Conservation (phyloP, 768 basidiomycete genomes). For the Chalciporus piperatus region DNA sequence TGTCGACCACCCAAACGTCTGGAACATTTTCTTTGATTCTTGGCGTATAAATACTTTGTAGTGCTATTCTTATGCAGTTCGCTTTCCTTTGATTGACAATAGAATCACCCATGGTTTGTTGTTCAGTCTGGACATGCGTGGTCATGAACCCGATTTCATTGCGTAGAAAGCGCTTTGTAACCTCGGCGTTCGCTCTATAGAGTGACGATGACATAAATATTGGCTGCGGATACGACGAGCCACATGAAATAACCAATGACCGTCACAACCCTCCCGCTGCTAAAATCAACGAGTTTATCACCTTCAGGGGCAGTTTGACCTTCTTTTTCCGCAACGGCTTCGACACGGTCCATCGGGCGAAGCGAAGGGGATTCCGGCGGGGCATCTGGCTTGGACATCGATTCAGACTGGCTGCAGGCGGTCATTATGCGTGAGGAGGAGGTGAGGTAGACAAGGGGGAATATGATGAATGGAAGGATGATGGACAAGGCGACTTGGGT, state of each 20-base stretch:
- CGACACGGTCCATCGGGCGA: neutral
- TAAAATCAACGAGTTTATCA: conserved; percentile 52
- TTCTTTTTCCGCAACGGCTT: conserved; percentile 1
- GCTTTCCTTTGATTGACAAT: conserved; percentile 6
- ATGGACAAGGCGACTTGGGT: conserved; percentile 84
- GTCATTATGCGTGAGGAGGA: conserved; percentile 67
- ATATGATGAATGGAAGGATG: conserved; percentile 81
- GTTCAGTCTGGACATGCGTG: no score
- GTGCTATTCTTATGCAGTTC: conserved; percentile 28
- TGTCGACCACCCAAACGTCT: neutral
- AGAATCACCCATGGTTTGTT: no score
- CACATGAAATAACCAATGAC: conserved; percentile 57
- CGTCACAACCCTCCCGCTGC: conserved; percentile 53
- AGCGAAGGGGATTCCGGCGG: neutral
- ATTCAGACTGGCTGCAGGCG: conserved; percentile 36
- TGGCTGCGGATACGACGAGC: conserved; percentile 65
- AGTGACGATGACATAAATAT: conserved; percentile 70
- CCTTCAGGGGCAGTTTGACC: conserved; percentile 22
- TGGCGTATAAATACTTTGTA: conserved; percentile 15
- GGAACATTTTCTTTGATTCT: neutral
- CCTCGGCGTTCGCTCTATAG: conserved; percentile 28
- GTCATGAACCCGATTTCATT: no score
- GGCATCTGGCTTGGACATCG: neutral
- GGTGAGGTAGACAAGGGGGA: conserved; percentile 78
- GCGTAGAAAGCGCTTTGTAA: no score